These are phyloP conservation scores for Coniosporium apollinis DNA, from an alignment of 495 filamentous ascomycete genomes.

Conservation along the genomic window DNA sequence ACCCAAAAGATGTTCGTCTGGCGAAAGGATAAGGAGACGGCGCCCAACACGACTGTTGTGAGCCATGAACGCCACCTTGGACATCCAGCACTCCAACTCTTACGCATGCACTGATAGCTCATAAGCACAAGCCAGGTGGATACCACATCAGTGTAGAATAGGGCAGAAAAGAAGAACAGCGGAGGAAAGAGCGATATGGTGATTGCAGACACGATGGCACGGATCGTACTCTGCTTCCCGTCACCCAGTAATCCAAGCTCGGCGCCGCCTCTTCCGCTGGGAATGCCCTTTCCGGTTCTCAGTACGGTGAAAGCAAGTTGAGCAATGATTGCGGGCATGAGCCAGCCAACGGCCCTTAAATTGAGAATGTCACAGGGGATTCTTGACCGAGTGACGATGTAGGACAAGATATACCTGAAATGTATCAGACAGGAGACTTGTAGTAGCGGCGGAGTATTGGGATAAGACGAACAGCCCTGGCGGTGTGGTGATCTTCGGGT, in stretches of 20 bases:
- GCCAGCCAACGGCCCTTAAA: too few species aligned
- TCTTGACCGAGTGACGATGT: too few species aligned
- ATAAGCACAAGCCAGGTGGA: constrained; percentile 40
- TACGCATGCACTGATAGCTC: constrained; percentile 15
- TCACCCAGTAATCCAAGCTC: too few species aligned
- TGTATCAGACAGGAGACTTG: too few species aligned
- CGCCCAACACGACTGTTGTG: constrained; percentile 27
- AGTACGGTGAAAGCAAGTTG: constrained; percentile 33
- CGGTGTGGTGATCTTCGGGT: constrained; percentile 92
- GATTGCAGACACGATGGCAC: too few species aligned
- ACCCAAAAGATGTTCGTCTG: constrained; percentile 98
- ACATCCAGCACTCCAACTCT: not conserved
- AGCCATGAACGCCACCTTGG: not conserved
- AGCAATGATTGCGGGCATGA: too few species aligned
- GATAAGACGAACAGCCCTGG: constrained; percentile 88
- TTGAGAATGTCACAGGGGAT: too few species aligned
- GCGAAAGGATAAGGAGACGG: constrained; percentile 52
- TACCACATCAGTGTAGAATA: constrained; percentile 85
- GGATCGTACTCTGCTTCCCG: too few species aligned
- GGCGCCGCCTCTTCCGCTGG: constrained; percentile 8
- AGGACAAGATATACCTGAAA: too few species aligned
- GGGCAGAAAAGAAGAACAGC: constrained; percentile 82
- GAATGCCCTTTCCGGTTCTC: constrained; percentile 34
- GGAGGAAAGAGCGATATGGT: constrained; percentile 81
- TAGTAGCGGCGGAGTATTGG: too few species aligned